Evolutionary conservation across 139 green algal species (phyloP).

Genomic region (Volvox reticuliferus): DNA sequence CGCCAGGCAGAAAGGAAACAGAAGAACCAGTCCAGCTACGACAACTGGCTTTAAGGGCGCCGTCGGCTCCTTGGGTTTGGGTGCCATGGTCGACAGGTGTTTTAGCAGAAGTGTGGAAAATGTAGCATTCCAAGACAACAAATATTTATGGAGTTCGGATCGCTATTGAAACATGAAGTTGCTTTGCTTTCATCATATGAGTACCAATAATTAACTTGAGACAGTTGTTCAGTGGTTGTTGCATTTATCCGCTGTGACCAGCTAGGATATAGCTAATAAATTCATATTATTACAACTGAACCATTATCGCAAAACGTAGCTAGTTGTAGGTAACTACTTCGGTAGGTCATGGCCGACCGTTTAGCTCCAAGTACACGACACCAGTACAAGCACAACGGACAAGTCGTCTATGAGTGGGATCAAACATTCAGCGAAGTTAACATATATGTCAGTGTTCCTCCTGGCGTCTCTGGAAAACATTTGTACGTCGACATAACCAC

Average conservation of each 20-base stretch:
- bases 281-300: no score
- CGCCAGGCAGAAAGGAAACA: constrained; percentile 18
- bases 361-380: constrained; percentile 70
- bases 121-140: background rate
- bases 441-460: constrained; percentile 85
- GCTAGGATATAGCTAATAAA: no score
- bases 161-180: background rate
- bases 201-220: background rate
- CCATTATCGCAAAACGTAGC: no score
- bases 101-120: background rate
- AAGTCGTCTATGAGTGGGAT: constrained; percentile 92
- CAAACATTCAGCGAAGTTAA: constrained; percentile 87
- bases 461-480: constrained; percentile 77
- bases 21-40: background rate
- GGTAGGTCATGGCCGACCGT: constrained; percentile 62
- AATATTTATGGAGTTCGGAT: no score
- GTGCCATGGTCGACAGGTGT: background rate
- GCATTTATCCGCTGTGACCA: no score
- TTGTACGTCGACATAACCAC: constrained; percentile 76
- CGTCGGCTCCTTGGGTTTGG: background rate
- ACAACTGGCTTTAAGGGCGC: background rate
- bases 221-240: background rate
- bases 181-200: background rate
- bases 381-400: constrained; percentile 67
- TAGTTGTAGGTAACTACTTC: no score